phyloP scores from a whole-genome alignment of 257 asterid species.

The Nyctanthes arbortristis region DNA sequence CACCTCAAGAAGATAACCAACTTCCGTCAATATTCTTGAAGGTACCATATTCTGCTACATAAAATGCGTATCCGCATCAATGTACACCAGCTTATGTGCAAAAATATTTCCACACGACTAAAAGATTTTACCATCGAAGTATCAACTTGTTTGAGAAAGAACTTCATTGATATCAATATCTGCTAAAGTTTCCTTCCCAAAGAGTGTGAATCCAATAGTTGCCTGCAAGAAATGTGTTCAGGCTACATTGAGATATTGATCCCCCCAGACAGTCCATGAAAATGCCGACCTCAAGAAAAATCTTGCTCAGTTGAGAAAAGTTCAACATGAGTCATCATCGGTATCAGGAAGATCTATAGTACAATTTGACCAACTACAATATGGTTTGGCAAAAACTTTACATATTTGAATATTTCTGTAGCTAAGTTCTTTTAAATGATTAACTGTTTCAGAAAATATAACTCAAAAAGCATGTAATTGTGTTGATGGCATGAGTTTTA shows the following conservation, averaged over 20 bases:
- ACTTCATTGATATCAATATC: conserved; percentile 70
- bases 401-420: no score
- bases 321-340: background rate
- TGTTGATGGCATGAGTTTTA: background rate
- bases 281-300: background rate
- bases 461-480: no score
- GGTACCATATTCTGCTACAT: no score
- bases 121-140: conserved; percentile 19
- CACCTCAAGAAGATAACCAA: no score
- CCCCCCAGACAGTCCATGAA: background rate
- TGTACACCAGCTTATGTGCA: no score
- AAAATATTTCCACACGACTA: conserved; percentile 8
- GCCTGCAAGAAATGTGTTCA: conserved; percentile 55
- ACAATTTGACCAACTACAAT: background rate
- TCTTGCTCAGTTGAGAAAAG: background rate
- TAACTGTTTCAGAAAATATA: no score
- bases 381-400: background rate
- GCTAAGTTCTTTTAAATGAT: no score
- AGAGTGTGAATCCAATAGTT: conserved; percentile 73
- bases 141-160: conserved; percentile 41
- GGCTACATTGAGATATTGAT: background rate
- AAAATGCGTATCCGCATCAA: no score
- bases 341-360: background rate
- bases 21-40: no score
- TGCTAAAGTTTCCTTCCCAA: conserved; percentile 92